Evolutionary conservation across 2,329 filamentous ascomycete genomes (phyloP).

Genomic region (Fusarium tanahbumbuense): DNA sequence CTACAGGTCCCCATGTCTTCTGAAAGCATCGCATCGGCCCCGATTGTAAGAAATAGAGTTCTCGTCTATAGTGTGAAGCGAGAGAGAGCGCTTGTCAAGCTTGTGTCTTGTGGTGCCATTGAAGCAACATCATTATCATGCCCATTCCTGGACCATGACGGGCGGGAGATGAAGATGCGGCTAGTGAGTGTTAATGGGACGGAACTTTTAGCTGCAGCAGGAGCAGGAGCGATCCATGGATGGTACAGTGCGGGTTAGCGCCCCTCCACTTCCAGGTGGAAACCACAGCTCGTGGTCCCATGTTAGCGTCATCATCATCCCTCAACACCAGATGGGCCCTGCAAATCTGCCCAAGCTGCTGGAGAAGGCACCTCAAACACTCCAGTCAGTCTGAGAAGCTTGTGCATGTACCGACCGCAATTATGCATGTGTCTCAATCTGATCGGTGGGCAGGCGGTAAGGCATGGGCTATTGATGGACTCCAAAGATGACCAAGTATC

Average conservation of each 20-base stretch:
- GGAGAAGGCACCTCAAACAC: conserved; percentile 16
- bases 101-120: conserved; percentile 29
- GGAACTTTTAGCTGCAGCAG: background rate
- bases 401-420: background rate
- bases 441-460: conserved; percentile 11
- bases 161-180: background rate
- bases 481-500: background rate
- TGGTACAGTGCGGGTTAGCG: conserved; percentile 15
- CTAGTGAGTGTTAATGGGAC: background rate
- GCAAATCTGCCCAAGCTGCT: conserved; percentile 33
- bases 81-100: background rate
- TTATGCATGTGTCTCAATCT: conserved; percentile 16
- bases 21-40: conserved; percentile 10
- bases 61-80: conserved; percentile 5
- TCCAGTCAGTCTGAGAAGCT: background rate
- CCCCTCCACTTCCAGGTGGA: conserved; percentile 12
- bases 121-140: conserved; percentile 4
- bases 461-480: background rate
- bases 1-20: conserved; percentile 22
- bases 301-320: conserved; percentile 45
- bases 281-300: conserved; percentile 38
- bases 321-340: conserved; percentile 37
- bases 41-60: conserved; percentile 9
- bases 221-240: background rate
- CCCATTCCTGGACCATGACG: background rate